Evolutionary conservation across 1,139 yeast genomes (phyloP), one percentile per base, ranked within the genome.

Genomic region (Magnusiomyces paraingens): DNA sequence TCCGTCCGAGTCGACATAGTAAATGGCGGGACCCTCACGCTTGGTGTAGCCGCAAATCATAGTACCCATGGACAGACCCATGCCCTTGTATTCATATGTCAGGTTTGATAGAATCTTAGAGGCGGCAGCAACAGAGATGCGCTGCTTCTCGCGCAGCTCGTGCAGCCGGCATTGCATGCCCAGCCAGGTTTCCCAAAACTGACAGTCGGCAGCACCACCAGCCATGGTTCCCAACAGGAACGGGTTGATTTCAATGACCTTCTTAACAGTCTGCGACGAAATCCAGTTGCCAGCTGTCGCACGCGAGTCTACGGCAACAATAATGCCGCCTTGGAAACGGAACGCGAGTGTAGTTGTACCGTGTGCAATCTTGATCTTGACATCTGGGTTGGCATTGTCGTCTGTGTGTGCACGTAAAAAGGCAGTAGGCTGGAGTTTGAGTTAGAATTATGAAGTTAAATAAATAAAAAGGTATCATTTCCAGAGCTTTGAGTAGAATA

Each of bases 121-220:
- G 11, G 99, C 99, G 11, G 99, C 96, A 35, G 97, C 95, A 47
- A 91, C 98, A 1, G 95, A 83, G 61, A 93, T 93, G 64, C 99
- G 80, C 71, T 90, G 94, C 73, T 91, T 91, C 71, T 91, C 94
- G 67, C 96, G 81, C 66, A 93, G 79, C 71, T 93, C 99, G 70
- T 91, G 96, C 64, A 93, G 75, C 66, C 99, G 80, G 75, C 99
- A 93, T 73, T 93, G 98, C 20, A 96, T 78, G 61, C 99, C 99
- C 60, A 93, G 79, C 98, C 98, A 93, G 32, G 97, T 89, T 74
- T 93, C 98, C 99, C 99, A 93, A 72, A 79, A 94, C 72, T 94
- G 99, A 78, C 99, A 93, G 73, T 93, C 99, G 29, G 99, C 99
- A 52, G 99, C 99, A 76, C 98, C 98, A 73, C 99, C 99, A 40